These are phyloP conservation scores for Quercus cerris DNA, from an alignment of 306 rosid genomes.

Conservation along the genomic window DNA sequence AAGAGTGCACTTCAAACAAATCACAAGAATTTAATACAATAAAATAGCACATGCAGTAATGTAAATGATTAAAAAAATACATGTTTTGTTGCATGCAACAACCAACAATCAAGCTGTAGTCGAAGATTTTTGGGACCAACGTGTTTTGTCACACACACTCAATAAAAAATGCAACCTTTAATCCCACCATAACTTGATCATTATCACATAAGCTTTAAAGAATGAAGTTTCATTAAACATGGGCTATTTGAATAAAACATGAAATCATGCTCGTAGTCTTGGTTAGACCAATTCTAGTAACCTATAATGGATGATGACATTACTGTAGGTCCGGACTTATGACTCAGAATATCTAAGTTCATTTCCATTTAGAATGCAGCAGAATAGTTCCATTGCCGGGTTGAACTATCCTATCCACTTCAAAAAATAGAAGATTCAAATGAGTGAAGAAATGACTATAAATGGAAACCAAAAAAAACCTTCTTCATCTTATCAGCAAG, in stretches of 20 bases:
- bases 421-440: neutral
- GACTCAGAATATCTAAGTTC: neutral
- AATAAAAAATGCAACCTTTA: too few relatives aligned
- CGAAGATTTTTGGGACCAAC: too few relatives aligned
- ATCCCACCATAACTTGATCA: too few relatives aligned
- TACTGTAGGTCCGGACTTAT: too few relatives aligned
- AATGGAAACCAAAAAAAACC: neutral
- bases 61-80: neutral
- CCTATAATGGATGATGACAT: neutral
- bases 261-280: neutral
- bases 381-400: neutral
- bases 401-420: too few relatives aligned
- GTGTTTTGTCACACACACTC: too few relatives aligned
- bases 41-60: neutral
- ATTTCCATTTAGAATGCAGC: neutral
- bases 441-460: neutral
- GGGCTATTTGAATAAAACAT: neutral
- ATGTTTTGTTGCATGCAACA: too few relatives aligned
- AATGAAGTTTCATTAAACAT: neutral
- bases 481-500: neutral
- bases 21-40: neutral
- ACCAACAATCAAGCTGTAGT: too few relatives aligned
- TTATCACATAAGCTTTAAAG: neutral
- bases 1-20: too few relatives aligned
- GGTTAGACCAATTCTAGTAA: neutral